Conservation (phyloP, 768 basidiomycete species). For the Ramaria sp. region DNA sequence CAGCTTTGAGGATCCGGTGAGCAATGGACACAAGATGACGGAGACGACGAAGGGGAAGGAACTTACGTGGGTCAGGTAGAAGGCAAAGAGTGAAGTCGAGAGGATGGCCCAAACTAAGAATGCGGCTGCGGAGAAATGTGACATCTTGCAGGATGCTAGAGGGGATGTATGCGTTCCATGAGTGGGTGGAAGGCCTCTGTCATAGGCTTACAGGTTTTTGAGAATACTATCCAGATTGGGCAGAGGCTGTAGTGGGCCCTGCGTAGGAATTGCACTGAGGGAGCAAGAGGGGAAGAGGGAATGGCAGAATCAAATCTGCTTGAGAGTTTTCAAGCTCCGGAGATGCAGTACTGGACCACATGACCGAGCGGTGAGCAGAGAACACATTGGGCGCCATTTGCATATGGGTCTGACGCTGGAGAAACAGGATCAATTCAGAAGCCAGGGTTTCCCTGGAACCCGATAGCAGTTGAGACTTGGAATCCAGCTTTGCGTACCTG, state of each 20-base stretch:
- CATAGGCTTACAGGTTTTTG: background rate
- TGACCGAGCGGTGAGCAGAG: background rate
- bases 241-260: no score
- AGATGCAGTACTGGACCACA: no score
- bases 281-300: background rate
- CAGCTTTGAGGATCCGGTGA: constrained; percentile 25
- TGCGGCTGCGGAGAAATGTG: constrained; percentile 49
- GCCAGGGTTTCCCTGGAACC: no score
- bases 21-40: constrained; percentile 24
- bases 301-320: no score
- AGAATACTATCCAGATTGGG: no score
- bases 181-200: background rate
- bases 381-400: background rate
- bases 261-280: background rate
- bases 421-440: no score
- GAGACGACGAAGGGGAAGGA: background rate
- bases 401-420: no score
- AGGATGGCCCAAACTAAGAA: constrained; percentile 56
- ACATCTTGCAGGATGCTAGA: constrained; percentile 28
- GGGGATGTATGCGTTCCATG: background rate
- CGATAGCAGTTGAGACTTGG: no score
- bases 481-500: no score
- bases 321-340: no score
- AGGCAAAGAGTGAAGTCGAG: constrained; percentile 39
- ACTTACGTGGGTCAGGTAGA: constrained; percentile 32